Evolutionary conservation across 805 yeast genomes (phyloP).

Genomic region (Ogataea allantospora): DNA sequence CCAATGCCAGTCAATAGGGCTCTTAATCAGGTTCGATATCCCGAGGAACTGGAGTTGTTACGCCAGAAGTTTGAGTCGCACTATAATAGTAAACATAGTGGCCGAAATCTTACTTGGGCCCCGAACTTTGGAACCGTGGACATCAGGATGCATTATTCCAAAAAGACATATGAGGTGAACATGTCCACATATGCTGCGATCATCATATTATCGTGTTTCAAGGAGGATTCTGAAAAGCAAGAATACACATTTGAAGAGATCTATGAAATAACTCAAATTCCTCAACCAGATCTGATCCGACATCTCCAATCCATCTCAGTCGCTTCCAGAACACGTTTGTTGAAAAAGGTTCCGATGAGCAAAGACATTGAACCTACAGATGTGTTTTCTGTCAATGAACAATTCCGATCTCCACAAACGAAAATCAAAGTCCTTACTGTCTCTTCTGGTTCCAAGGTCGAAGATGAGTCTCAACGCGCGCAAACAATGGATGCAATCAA

Average conservation of each 20-base stretch:
- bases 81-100: conserved; percentile 51
- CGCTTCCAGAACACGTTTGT: conserved; percentile 75
- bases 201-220: conserved; percentile 65
- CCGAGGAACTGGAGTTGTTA: conserved; percentile 43
- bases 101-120: conserved; percentile 72
- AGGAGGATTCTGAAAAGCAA: conserved; percentile 44
- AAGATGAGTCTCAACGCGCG: conserved; percentile 51
- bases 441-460: conserved; percentile 44
- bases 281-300: conserved; percentile 67
- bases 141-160: conserved; percentile 64
- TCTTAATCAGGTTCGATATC: conserved; percentile 37
- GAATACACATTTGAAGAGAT: conserved; percentile 62
- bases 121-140: conserved; percentile 84
- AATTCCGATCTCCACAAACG: conserved; percentile 64
- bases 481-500: conserved; percentile 56
- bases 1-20: conserved; percentile 50
- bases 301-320: conserved; percentile 82
- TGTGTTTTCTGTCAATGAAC: conserved; percentile 61
- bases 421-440: conserved; percentile 77
- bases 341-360: conserved; percentile 72
- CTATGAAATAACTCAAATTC: conserved; percentile 63
- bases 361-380: conserved; percentile 66
- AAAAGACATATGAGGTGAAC: conserved; percentile 71
- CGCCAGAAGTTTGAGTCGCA: conserved; percentile 48
- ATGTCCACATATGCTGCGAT: conserved; percentile 81